Conservation (phyloP, 1,284 basidiomycete genomes). For the Ustilago curta region DNA sequence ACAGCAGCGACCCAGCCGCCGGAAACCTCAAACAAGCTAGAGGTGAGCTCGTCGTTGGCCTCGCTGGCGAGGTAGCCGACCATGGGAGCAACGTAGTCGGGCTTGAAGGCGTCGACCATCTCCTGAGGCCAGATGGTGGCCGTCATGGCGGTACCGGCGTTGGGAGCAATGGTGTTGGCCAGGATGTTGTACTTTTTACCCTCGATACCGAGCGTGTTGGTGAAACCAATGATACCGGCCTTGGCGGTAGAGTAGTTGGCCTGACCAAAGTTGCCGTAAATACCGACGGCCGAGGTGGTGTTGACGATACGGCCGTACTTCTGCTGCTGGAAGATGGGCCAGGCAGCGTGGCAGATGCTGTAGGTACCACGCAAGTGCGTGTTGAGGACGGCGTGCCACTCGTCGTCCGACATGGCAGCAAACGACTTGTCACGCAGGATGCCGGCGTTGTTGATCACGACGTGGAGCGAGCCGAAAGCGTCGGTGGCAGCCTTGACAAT, state of each 20-base stretch:
- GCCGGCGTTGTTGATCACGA: slow-evolving; percentile 92
- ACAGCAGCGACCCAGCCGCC: slow-evolving; percentile 94
- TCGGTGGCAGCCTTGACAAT: slow-evolving; percentile 90
- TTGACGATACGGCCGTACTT: slow-evolving; percentile 96
- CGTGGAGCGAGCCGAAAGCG: slow-evolving; percentile 88
- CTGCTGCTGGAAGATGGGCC: slow-evolving; percentile 97
- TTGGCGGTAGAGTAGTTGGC: slow-evolving; percentile 85
- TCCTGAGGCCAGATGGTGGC: slow-evolving; percentile 80
- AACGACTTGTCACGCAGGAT: slow-evolving; percentile 90
- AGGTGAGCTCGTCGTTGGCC: slow-evolving; percentile 80
- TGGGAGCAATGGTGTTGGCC: slow-evolving; percentile 90
- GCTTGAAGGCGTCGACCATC: slow-evolving; percentile 95
- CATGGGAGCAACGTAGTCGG: slow-evolving; percentile 89
- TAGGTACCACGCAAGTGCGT: slow-evolving; percentile 81
- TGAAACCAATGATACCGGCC: slow-evolving; percentile 90
- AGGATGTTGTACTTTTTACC: slow-evolving; percentile 88
- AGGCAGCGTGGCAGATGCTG: slow-evolving; percentile 84
- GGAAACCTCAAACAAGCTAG: slow-evolving; percentile 85
- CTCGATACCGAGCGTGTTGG: slow-evolving; percentile 89
- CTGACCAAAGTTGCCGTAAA: slow-evolving; percentile 94
- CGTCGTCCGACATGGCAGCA: slow-evolving; percentile 85
- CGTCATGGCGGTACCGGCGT: slow-evolving; percentile 76
- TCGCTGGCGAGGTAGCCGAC: slow-evolving; percentile 91
- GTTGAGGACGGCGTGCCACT: slow-evolving; percentile 92
- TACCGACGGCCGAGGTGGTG: slow-evolving; percentile 90